Evolutionary conservation across 257 asterid species (phyloP), one percentile per base, ranked within the genome.

Genomic region (Ballota nigra): DNA sequence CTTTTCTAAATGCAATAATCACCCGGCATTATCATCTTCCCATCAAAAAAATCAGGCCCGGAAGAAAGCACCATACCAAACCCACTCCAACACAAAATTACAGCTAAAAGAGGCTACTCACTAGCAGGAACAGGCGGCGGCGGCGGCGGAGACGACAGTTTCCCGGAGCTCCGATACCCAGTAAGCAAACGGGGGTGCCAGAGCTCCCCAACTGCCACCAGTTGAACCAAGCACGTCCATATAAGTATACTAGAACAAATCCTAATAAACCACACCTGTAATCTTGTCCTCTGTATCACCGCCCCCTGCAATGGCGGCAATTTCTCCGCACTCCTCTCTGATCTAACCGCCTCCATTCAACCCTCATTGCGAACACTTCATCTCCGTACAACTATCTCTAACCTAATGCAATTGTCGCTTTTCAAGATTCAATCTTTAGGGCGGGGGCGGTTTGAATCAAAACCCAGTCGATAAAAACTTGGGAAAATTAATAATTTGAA

Each of bases 221-320:
- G 92, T 76, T 92, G 98, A 70, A 88, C 90, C 91, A 92, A 82
- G 81, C 97, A 86, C 52, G 98, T 90, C 98, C 98, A 92, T 80
- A 92, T 84, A 49, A 92, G 79, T 83, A 92, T 92, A 78, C 90
- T 87, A 62, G 92, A 85, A 82, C 98, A 92, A 67, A 92, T 87
- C 83, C 95, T 88, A 80, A 92, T 84, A 69, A 92, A 92, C 96
- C 96, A 92, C 73, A 87, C 92, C 78, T 84, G 89, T 72, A 92
- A 79, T 67, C 95, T 80, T 11, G 96, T 79, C 77, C 92, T 87
- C 73, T 83, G 97, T 49, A 82, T 71, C 85, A 79, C 83, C 70
- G 81, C 82, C 75, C 84, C 95, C 78, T 80, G 94, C 78, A 83
- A 81, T 63, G 86, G 83, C 57, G 83, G 81, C 69, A 66, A 59